Percentiles rank a stretch among this genome's conserved stretches.
phyloP scores from a whole-genome alignment of 768 basidiomycete species.

The Trametes gibbosa region DNA sequence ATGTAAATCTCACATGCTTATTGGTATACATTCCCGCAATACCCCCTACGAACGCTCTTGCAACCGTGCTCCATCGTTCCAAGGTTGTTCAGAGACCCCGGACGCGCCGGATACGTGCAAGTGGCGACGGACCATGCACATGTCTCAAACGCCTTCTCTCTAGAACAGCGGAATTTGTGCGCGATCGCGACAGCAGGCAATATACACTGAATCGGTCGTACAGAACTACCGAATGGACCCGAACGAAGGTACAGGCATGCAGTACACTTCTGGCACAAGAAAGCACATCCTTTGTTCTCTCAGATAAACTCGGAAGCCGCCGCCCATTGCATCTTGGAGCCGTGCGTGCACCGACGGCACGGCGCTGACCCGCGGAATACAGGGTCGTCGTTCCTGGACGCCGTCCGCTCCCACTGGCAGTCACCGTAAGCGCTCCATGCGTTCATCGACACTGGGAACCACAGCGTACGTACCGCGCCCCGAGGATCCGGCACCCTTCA shows the following conservation, averaged over 20 bases:
- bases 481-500: background rate
- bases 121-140: background rate
- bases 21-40: no score
- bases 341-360: background rate
- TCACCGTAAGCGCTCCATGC: background rate
- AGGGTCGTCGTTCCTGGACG: background rate
- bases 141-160: background rate
- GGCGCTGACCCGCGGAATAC: background rate
- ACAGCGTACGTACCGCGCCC: background rate
- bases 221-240: background rate
- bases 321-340: background rate
- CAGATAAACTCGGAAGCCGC: background rate
- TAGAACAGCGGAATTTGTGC: background rate
- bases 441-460: background rate
- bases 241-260: background rate
- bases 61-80: no score
- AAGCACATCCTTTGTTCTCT: background rate
- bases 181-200: background rate
- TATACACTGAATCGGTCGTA: background rate
- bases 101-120: no score
- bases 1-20: no score
- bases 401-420: background rate
- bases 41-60: no score
- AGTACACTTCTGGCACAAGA: background rate
- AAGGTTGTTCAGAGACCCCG: no score